Percentiles rank a stretch among this genome's conserved stretches.
Conservation (phyloP, 2,329 filamentous ascomycete genomes). For the Sodiomyces alkalinus region DNA sequence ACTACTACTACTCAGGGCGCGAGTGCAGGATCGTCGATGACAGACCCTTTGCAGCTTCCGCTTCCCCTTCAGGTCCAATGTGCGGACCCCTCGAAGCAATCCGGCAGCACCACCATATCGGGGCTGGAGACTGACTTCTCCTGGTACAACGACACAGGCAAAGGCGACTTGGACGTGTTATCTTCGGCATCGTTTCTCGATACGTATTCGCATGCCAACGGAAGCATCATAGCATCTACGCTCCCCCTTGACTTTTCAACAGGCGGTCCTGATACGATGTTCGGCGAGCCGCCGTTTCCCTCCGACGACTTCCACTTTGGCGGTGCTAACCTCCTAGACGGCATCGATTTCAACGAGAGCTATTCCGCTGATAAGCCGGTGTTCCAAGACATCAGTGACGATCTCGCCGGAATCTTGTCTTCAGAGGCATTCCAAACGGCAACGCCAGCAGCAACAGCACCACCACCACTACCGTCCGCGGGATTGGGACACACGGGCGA, state of each 20-base stretch:
- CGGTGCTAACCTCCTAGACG: slow-evolving; percentile 15
- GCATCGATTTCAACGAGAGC: slow-evolving; percentile 18
- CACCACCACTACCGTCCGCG: not conserved
- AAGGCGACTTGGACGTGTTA: not conserved
- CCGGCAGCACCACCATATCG: too few relatives aligned
- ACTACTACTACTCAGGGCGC: too few relatives aligned
- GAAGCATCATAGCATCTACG: too few relatives aligned
- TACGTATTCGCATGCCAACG: too few relatives aligned
- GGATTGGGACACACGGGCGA: too few relatives aligned
- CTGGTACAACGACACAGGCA: not conserved
- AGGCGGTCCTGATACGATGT: slow-evolving; percentile 4
- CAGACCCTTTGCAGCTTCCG: too few relatives aligned
- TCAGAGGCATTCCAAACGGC: slow-evolving; percentile 4
- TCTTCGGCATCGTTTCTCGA: too few relatives aligned
- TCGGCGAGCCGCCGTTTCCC: slow-evolving; percentile 6
- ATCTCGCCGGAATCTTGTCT: slow-evolving; percentile 3
- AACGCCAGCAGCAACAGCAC: not conserved
- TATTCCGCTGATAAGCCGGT: slow-evolving; percentile 11
- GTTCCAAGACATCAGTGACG: slow-evolving; percentile 14
- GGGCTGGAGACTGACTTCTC: too few relatives aligned
- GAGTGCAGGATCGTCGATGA: too few relatives aligned
- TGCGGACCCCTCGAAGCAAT: too few relatives aligned
- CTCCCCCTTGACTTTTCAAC: slow-evolving; percentile 1
- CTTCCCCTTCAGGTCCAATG: too few relatives aligned
- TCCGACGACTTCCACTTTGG: slow-evolving; percentile 8